These are phyloP conservation scores for Zygnema cylindricum DNA, from an alignment of 139 green algal genomes.

Conservation along the genomic window DNA sequence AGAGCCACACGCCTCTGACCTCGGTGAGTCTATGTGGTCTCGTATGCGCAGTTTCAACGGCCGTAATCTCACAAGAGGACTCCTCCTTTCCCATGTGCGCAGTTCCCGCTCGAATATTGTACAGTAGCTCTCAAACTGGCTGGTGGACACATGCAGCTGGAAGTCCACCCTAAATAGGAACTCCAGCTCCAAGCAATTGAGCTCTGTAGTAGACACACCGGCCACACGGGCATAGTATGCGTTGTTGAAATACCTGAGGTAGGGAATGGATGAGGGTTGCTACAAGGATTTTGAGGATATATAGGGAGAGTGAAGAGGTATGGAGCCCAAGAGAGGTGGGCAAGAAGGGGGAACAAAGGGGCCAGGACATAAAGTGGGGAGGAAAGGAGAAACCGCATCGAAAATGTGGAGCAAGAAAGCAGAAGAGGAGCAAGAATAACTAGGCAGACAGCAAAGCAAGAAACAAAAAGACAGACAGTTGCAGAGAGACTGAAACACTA, in stretches of 20 bases:
- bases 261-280: not conserved
- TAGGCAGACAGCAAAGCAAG: too few species aligned
- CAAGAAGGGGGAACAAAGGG: not conserved
- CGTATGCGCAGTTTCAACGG: not conserved
- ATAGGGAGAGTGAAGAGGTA: not conserved
- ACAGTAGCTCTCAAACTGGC: conserved; percentile 41
- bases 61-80: not conserved
- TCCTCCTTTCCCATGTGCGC: not conserved
- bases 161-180: conserved; percentile 77
- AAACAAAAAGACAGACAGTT: too few species aligned
- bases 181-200: conserved; percentile 82
- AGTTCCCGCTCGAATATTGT: conserved; percentile 47
- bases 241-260: conserved; percentile 77
- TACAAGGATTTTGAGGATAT: not conserved
- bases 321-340: not conserved
- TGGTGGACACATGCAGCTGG: conserved; percentile 61
- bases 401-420: not conserved
- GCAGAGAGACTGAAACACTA: too few species aligned
- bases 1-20: too few species aligned
- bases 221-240: conserved; percentile 78
- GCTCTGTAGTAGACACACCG: conserved; percentile 73
- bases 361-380: not conserved
- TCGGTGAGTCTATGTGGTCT: too few species aligned
- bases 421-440: not conserved
- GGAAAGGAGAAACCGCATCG: not conserved